Base-by-base conservation (phyloP, 2,329 filamentous ascomycete species). In the Xylogone sp. region DNA sequence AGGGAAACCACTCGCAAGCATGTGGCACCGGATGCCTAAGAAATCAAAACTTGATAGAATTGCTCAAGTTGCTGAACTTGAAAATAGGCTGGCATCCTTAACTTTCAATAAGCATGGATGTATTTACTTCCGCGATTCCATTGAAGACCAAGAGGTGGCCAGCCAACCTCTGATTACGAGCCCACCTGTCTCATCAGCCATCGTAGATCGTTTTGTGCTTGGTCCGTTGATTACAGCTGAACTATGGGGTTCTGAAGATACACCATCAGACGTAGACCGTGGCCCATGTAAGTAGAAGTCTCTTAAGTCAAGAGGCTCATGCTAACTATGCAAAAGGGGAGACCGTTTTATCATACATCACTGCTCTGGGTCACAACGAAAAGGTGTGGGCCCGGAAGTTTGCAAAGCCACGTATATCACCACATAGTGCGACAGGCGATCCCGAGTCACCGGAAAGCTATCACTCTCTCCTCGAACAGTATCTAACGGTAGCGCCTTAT, bases 21-120 rank as follows among this genome's bases (percentile, higher is more conserved):
- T 67, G 19, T 69, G 63, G 65, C 49, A 56, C 50, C 49, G 62
- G 10, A 27, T 67, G 59, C 60, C 39, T 58, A 49, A 59, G 53
- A 46, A 62, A 48, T 45, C 51, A 31, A 62, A 65, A 53, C 48
- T 64, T 2, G 43, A 55, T 50, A 24, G 66, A 31, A 57, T 65
- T 3, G 54, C 42, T 18, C 56, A 64, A 49, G 50, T 68, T 19
- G 57, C 62, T 31, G 58, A 63, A 3, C 45, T 68, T 5, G 64
- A 68, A 47, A 58, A 59, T 42, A 62, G 43, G 13, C 57, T 67
- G 29, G 52, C 57, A 1, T 53, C 47, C 7, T 53, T 61, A 34
- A 46, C 45, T 13, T 67, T 67, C 49, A 18, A 47, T 20, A 60
- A 45, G 45, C 58, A 66, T 47, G 63, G 64, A 21, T 57, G 48